These are phyloP conservation scores for Ustulina deusta DNA, from an alignment of 2,329 filamentous ascomycete species.

Conservation along the genomic window DNA sequence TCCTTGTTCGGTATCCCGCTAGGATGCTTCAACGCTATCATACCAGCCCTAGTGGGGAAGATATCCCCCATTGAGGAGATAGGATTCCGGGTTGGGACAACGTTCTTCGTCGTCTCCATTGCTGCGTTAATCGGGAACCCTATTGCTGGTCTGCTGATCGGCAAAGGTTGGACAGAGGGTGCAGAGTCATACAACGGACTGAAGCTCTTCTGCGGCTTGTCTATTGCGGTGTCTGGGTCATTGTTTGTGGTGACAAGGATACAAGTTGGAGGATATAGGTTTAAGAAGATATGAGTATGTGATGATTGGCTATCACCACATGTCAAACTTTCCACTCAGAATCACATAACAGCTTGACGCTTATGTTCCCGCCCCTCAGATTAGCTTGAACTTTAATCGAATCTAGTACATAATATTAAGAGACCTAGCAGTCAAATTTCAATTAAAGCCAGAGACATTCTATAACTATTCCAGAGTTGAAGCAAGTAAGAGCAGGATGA, in stretches of 20 bases:
- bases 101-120: conserved; percentile 71
- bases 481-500: no score
- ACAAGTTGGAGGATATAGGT: conserved; percentile 9
- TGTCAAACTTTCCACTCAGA: no score
- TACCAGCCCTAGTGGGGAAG: conserved; percentile 74
- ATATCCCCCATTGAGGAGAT: conserved; percentile 77
- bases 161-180: conserved; percentile 63
- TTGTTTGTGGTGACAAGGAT: conserved; percentile 17
- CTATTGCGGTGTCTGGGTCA: conserved; percentile 49
- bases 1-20: conserved; percentile 53
- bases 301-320: no score
- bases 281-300: conserved; percentile 19
- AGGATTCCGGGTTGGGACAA: conserved; percentile 73
- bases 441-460: no score
- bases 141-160: conserved; percentile 66
- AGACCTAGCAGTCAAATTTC: no score
- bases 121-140: conserved; percentile 69
- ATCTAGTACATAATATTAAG: no score
- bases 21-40: conserved; percentile 72
- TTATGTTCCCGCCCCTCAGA: no score
- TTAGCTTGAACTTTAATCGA: no score
- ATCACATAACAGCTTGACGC: no score
- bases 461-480: no score
- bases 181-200: conserved; percentile 69
- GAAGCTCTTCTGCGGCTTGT: conserved; percentile 73